A percentile compares a stretch with the other conserved stretches of the same genome.
These are phyloP conservation scores for Vaccinium vitisidaea DNA, from an alignment of 148 eudicot genomes.

Conservation along the genomic window DNA sequence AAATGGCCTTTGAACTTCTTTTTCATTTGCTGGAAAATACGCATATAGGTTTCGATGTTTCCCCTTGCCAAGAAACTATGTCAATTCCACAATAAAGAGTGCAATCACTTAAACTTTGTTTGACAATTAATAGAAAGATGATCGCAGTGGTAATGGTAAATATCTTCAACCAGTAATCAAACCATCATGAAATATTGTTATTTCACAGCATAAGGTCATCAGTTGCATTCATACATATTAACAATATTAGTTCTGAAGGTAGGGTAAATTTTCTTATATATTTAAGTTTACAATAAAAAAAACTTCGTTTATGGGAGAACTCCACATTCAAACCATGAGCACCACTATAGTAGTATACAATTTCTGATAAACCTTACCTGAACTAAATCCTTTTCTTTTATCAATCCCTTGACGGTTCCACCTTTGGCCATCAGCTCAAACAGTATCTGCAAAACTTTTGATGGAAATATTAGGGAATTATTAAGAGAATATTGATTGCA, in stretches of 20 bases:
- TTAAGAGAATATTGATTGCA: background rate
- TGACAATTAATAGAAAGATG: background rate
- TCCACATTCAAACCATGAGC: background rate
- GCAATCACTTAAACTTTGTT: background rate
- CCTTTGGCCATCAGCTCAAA: constrained; percentile 91
- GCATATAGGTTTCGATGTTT: background rate
- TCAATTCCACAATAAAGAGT: background rate
- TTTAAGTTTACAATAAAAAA: background rate
- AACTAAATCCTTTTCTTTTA: constrained; percentile 84
- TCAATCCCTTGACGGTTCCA: constrained; percentile 91
- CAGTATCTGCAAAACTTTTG: constrained; percentile 58
- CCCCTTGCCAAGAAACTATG: background rate
- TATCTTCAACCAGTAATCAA: background rate
- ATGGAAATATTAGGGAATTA: background rate
- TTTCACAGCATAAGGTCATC: background rate
- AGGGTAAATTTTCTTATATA: background rate
- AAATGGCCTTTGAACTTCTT: background rate
- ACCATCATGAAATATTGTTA: background rate
- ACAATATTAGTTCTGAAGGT: background rate
- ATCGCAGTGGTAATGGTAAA: background rate
- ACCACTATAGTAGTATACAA: background rate
- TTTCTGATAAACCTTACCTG: constrained; percentile 52
- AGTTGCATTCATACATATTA: background rate
- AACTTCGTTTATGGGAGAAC: background rate
- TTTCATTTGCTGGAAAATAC: background rate